Percentiles rank a stretch among this genome's conserved stretches.
These are phyloP conservation scores for Rubus idaeus DNA, from an alignment of 306 rosid species.

Conservation along the genomic window DNA sequence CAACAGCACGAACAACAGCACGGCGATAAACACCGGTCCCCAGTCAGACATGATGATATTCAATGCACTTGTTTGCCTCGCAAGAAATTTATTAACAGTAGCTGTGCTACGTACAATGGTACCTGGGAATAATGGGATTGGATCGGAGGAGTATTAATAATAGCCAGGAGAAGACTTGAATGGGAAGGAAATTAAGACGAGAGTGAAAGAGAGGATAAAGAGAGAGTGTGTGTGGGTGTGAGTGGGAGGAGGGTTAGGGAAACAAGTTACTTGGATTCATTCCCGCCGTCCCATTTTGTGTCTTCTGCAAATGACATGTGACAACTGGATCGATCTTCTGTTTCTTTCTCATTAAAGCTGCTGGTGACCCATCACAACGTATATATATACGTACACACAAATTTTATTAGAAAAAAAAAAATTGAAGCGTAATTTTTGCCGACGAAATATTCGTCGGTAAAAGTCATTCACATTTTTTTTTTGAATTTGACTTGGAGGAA, in stretches of 20 bases:
- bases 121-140: background rate
- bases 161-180: conserved; percentile 5
- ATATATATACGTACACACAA: background rate
- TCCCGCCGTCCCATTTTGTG: conserved; percentile 15
- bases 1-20: conserved; percentile 64
- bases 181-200: conserved; percentile 11
- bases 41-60: conserved; percentile 52
- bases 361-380: conserved; percentile 7
- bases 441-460: too few species aligned
- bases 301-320: background rate
- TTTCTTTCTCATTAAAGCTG: conserved; percentile 9
- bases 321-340: background rate
- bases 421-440: too few species aligned
- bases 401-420: background rate
- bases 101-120: too few species aligned
- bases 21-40: conserved; percentile 80
- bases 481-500: too few species aligned
- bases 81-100: background rate
- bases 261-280: conserved; percentile 33
- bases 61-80: background rate
- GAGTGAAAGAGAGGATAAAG: conserved; percentile 1
- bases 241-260: conserved; percentile 35
- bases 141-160: background rate
- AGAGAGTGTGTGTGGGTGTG: background rate
- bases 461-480: too few species aligned